Percentiles rank a stretch among this genome's conserved stretches.
Evolutionary conservation across 1,284 basidiomycete genomes (phyloP).

Genomic region (Porogramme epimiltina): DNA sequence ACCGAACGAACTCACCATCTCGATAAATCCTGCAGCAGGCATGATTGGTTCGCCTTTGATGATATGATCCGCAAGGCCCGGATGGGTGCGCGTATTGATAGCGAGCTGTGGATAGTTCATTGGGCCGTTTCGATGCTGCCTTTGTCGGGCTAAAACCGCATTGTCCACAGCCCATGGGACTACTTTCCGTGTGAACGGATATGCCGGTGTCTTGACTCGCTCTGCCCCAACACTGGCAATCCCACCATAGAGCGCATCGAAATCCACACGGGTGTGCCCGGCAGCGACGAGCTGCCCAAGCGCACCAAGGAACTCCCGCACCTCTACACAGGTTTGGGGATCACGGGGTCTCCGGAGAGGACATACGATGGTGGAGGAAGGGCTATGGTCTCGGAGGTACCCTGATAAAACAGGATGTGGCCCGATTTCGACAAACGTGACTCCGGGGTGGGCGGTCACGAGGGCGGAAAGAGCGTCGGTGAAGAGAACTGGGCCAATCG

Average conservation of each 20-base stretch:
- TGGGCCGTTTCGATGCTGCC: constrained; percentile 32
- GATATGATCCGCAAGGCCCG: constrained; percentile 40
- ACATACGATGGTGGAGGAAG: constrained; percentile 26
- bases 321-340: constrained; percentile 4
- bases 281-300: constrained; percentile 16
- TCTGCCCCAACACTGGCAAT: neutral
- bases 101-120: constrained; percentile 35
- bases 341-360: constrained; percentile 32
- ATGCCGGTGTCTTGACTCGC: constrained; percentile 4
- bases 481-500: constrained; percentile 36
- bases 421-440: constrained; percentile 34
- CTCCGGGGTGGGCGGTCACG: constrained; percentile 18
- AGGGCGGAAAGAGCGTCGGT: constrained; percentile 24
- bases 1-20: constrained; percentile 37
- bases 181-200: constrained; percentile 21
- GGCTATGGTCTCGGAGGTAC: constrained; percentile 30
- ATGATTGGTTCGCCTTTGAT: constrained; percentile 44
- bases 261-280: constrained; percentile 18
- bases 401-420: constrained; percentile 39
- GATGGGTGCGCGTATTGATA: constrained; percentile 38
- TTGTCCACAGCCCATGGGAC: constrained; percentile 13
- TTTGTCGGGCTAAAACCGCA: constrained; percentile 16
- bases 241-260: constrained; percentile 15
- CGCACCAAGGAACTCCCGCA: constrained; percentile 8
- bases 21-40: constrained; percentile 46